Percentiles rank a stretch among this genome's conserved stretches.
Evolutionary conservation across 306 rosid species (phyloP).

Genomic region (Betula pendula): DNA sequence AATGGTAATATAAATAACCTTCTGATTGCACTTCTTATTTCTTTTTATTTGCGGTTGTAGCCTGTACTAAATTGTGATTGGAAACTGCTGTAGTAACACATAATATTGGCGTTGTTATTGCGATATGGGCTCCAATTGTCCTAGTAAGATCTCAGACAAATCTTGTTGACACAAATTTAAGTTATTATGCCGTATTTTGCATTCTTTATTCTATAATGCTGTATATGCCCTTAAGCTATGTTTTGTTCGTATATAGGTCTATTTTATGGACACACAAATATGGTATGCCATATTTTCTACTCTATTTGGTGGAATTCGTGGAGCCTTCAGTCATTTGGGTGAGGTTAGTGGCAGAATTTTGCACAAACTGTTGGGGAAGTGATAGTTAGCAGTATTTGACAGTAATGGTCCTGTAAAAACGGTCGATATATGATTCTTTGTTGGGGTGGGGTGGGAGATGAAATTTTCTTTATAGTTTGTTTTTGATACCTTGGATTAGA

Average conservation of each 20-base stretch:
- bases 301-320: slow-evolving; percentile 81
- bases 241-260: slow-evolving; percentile 62
- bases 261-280: slow-evolving; percentile 96
- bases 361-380: neutral
- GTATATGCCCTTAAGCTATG: slow-evolving; percentile 23
- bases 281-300: slow-evolving; percentile 98
- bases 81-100: slow-evolving; percentile 53
- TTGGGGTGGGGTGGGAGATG: neutral
- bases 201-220: slow-evolving; percentile 20
- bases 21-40: slow-evolving; percentile 20
- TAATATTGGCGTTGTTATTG: slow-evolving; percentile 62
- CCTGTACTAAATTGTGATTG: slow-evolving; percentile 31
- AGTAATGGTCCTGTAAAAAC: neutral
- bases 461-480: no score
- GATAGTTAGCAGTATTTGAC: neutral
- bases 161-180: slow-evolving; percentile 19
- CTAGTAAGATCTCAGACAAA: slow-evolving; percentile 51
- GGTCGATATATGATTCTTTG: no score
- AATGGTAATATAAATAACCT: slow-evolving; percentile 53
- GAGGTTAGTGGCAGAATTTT: slow-evolving; percentile 64
- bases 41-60: slow-evolving; percentile 19
- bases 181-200: slow-evolving; percentile 21
- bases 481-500: neutral
- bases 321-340: slow-evolving; percentile 98
- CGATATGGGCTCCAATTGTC: slow-evolving; percentile 94